Conservation (phyloP, 768 basidiomycete genomes). For the Podaxis rugospora region DNA sequence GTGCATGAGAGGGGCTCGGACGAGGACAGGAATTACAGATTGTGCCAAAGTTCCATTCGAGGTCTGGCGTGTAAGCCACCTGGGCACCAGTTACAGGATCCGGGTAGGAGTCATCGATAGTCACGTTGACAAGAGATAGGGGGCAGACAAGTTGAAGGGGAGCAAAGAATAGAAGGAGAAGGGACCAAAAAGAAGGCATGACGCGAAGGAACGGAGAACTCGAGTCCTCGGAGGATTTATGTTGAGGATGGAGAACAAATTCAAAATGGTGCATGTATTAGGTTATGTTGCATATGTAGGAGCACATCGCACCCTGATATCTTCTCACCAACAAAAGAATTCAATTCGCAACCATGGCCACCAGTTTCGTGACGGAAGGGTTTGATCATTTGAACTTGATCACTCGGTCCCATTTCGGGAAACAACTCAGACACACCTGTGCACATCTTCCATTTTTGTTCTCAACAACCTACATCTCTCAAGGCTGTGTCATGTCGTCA, state of each 20-base stretch:
- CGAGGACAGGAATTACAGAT: neutral
- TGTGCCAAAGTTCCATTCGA: neutral
- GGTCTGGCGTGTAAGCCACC: neutral
- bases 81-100: neutral
- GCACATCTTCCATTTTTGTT: neutral
- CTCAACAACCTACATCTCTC: slow-evolving; percentile 4
- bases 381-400: neutral
- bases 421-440: neutral
- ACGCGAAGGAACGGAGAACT: neutral
- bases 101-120: neutral
- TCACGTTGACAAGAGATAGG: neutral
- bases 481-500: slow-evolving; percentile 47
- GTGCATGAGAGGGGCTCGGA: neutral
- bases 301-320: slow-evolving; percentile 5
- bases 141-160: neutral
- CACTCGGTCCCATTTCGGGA: slow-evolving; percentile 4
- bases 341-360: slow-evolving; percentile 7
- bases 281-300: neutral
- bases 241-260: neutral
- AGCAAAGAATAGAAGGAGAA: neutral
- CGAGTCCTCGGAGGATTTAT: neutral
- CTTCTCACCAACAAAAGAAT: slow-evolving; percentile 9
- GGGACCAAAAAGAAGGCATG: neutral
- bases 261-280: neutral
- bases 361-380: neutral